Percentiles rank a stretch among this genome's conserved stretches.
phyloP scores from a whole-genome alignment of 2,329 filamentous ascomycete genomes.

The Leptosphaerulina australis region DNA sequence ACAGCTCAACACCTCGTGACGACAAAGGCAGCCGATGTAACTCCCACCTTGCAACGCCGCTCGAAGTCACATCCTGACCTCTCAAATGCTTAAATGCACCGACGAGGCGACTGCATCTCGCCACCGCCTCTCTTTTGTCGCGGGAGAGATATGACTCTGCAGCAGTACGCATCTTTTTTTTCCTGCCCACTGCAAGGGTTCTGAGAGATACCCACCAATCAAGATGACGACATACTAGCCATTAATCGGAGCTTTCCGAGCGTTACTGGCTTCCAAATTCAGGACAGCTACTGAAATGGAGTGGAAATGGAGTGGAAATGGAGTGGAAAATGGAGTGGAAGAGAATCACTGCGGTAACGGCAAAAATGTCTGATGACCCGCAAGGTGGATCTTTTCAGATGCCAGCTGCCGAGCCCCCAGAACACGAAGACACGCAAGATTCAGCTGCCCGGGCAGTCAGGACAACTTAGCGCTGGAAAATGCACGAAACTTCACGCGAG shows the following conservation, averaged over 20 bases:
- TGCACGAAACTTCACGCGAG: conserved; percentile 4
- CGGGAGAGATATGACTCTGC: conserved; percentile 17
- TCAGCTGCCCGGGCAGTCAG: conserved; percentile 13
- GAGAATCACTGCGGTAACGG: neutral
- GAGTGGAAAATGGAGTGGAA: neutral
- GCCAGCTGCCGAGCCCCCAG: neutral
- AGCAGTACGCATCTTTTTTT: conserved; percentile 5
- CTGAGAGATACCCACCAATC: neutral
- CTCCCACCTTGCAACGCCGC: conserved; percentile 22
- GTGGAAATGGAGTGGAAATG: neutral
- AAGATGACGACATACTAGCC: neutral
- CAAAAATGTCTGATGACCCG: conserved; percentile 1
- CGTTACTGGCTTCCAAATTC: neutral
- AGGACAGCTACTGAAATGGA: neutral
- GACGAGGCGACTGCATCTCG: conserved; percentile 22
- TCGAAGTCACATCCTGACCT: conserved; percentile 12
- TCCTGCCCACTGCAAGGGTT: conserved; percentile 3
- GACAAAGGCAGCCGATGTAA: conserved; percentile 21
- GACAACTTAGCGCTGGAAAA: neutral
- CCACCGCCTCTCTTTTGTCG: conserved; percentile 4
- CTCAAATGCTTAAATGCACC: conserved; percentile 12
- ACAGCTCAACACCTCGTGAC: conserved; percentile 20
- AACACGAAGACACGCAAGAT: neutral
- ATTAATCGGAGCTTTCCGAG: neutral
- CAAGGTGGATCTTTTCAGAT: conserved; percentile 4